Evolutionary conservation across 768 basidiomycete genomes (phyloP), one percentile per base, ranked within the genome.

Genomic region (Suillus sp.): DNA sequence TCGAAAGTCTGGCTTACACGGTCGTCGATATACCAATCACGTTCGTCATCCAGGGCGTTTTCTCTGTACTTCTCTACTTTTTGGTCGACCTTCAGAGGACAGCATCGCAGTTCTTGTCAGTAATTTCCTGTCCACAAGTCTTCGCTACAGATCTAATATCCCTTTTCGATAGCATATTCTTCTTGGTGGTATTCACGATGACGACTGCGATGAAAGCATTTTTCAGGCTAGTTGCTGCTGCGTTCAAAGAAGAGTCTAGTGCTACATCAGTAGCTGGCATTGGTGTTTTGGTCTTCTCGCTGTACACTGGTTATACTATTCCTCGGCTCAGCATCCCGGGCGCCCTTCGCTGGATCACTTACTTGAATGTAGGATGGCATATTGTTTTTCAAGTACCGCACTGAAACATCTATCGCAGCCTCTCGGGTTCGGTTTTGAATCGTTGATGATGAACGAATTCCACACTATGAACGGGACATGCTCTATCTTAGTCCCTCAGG

Each of bases 401-500:
- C 55, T 56, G 35, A 56, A 37, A 38, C 6, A 38, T 56, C 14
- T 35, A n/a, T 38, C 10, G 16, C 55, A 56, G 55, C 55, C 55
- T 38, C 55, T 56, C 35, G 55, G 32, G 2, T 56, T 38, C 25
- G 55, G 55, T 0, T 95, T 95, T 71, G 90, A 93, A 64, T 80
- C 83, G 0, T 73, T 95, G 47, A 80, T 96, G 71, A 80, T 84
- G 25, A 96, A 95, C 75, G 93, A 96, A 73, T 95, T 95, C 76
- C 86, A 83, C 66, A 87, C 84, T 0, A 75, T 91, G 8, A 74
- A 89, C 25, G 91, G 88, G 51, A 69, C 76, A 16, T 89, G 89
- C 69, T 77, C 88, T 30, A 72, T 78, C 45, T 76, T 91, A 16
- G 85, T 88, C 0, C 88, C 90, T 4, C 80, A 77, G 3, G 89